A percentile compares a stretch with the other conserved stretches of the same genome.
Evolutionary conservation across 768 basidiomycete species (phyloP).

Genomic region (Naganishia antarctica): DNA sequence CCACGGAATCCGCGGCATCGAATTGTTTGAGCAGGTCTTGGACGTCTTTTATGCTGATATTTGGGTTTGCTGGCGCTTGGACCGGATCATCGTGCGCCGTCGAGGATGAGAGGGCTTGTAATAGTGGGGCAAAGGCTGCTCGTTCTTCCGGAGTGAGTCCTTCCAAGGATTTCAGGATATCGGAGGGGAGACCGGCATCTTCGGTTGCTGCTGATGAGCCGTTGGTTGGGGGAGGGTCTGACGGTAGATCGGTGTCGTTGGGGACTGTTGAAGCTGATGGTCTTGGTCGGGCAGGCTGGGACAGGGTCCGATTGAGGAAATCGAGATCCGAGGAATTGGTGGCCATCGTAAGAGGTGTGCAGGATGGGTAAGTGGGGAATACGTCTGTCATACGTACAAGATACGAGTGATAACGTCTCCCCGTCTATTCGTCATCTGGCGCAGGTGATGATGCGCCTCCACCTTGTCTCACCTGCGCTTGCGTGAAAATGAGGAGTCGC

Average conservation of each 20-base stretch:
- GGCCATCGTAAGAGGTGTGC: background rate
- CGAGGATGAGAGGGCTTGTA: constrained; percentile 28
- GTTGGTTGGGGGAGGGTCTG: background rate
- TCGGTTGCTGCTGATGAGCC: background rate
- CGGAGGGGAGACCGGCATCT: constrained; percentile 12
- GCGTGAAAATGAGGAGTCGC: background rate
- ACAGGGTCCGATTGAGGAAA: background rate
- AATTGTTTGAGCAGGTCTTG: constrained; percentile 38
- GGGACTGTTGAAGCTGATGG: constrained; percentile 18
- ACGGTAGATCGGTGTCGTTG: constrained; percentile 15
- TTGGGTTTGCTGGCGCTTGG: constrained; percentile 3
- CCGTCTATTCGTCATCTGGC: constrained; percentile 1
- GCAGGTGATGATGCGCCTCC: background rate
- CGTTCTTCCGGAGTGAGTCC: constrained; percentile 33
- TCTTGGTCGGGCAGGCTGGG: constrained; percentile 10
- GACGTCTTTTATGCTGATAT: constrained; percentile 30
- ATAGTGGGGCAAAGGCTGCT: constrained; percentile 31
- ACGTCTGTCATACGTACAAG: too few relatives aligned
- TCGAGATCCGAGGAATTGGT: constrained; percentile 4
- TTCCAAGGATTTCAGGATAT: constrained; percentile 10
- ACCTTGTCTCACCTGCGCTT: constrained; percentile 1
- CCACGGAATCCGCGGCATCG: constrained; percentile 44
- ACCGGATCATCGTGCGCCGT: background rate
- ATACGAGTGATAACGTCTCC: too few relatives aligned
- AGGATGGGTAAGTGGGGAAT: background rate